phyloP scores from a whole-genome alignment of 2,329 filamentous ascomycete genomes.

The Fusarium nelsonii region DNA sequence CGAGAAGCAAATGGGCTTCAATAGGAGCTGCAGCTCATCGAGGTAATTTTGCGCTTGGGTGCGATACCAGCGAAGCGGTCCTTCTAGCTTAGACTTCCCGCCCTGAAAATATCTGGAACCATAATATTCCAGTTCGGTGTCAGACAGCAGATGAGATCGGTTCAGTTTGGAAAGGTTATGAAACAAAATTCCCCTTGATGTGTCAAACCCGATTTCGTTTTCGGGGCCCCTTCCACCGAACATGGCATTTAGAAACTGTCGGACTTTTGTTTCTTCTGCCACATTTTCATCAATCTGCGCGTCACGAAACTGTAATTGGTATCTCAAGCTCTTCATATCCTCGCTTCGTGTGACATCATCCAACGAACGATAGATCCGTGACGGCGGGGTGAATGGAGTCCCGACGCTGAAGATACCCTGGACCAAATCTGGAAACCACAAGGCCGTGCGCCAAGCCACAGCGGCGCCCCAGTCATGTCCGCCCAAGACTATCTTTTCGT shows the following conservation, averaged over 20 bases:
- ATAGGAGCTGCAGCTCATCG: not conserved
- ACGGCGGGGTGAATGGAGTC: conserved; percentile 74
- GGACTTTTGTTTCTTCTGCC: not conserved
- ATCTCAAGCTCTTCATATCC: not conserved
- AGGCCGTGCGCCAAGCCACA: conserved; percentile 76
- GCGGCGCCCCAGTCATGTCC: conserved; percentile 88
- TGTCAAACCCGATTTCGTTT: not conserved
- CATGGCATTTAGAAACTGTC: not conserved
- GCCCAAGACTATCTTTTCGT: conserved; percentile 73
- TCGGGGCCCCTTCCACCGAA: not conserved
- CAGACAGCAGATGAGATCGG: not conserved
- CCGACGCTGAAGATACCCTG: conserved; percentile 78
- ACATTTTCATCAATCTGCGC: not conserved
- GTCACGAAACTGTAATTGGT: not conserved
- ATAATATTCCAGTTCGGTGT: not conserved
- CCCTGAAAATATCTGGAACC: not conserved
- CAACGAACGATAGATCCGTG: conserved; percentile 48
- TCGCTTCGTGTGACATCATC: not conserved
- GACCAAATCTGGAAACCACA: conserved; percentile 76
- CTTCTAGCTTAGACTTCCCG: not conserved
- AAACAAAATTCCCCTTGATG: not conserved
- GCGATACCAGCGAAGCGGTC: not conserved
- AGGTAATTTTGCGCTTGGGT: not conserved
- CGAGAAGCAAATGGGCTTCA: not conserved
- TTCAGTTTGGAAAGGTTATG: not conserved